A percentile compares a stretch with the other conserved stretches of the same genome.
These are phyloP conservation scores for Debaryomyces sp. DNA, from an alignment of 1,139 yeast genomes.

Conservation along the genomic window DNA sequence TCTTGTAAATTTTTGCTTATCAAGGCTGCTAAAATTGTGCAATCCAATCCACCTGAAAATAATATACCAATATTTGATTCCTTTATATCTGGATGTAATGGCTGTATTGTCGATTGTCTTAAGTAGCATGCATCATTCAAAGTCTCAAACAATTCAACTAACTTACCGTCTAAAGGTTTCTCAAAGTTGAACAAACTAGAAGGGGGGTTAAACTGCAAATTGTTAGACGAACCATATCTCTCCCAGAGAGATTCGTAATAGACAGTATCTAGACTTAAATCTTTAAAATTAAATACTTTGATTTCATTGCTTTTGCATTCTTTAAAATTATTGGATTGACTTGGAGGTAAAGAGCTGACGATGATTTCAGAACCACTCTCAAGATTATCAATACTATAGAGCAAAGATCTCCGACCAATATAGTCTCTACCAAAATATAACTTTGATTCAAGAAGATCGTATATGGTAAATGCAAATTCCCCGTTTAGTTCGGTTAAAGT, in stretches of 20 bases:
- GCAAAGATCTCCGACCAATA: conserved; percentile 78
- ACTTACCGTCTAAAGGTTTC: not conserved
- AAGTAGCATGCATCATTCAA: conserved; percentile 46
- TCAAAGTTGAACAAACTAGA: conserved; percentile 5
- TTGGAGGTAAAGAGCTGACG: conserved; percentile 49
- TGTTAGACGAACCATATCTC: not conserved
- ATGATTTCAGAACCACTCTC: conserved; percentile 31
- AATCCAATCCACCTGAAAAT: conserved; percentile 94
- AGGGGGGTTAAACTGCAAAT: conserved; percentile 5
- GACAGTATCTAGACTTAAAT: conserved; percentile 17
- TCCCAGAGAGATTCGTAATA: conserved; percentile 9
- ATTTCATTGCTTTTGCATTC: conserved; percentile 58
- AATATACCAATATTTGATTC: conserved; percentile 58
- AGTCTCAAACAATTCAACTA: conserved; percentile 21
- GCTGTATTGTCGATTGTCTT: conserved; percentile 63
- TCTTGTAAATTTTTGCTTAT: conserved; percentile 30
- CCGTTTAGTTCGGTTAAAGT: conserved; percentile 59
- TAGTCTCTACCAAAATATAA: conserved; percentile 83
- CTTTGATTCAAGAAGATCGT: conserved; percentile 36
- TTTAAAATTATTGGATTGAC: conserved; percentile 27
- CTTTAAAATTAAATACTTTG: conserved; percentile 39
- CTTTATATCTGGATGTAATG: conserved; percentile 38
- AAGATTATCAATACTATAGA: conserved; percentile 33
- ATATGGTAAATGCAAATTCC: conserved; percentile 72
- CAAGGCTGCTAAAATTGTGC: conserved; percentile 70